Evolutionary conservation across 345 rosid genomes (phyloP), one percentile per base, ranked within the genome.

Genomic region (Theobroma cacao): DNA sequence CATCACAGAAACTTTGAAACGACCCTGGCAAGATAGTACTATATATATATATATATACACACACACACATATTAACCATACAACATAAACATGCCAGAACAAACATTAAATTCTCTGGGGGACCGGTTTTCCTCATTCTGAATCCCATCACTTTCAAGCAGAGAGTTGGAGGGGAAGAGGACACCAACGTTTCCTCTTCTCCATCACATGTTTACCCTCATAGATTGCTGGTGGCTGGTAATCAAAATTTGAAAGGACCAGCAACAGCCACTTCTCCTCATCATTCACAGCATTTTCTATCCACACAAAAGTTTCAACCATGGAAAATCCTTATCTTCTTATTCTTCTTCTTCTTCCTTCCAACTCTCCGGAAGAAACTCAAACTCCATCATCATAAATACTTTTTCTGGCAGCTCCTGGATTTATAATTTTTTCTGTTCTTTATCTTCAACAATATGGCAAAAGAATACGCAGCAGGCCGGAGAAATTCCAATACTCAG

Each of bases 401-500:
- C 31, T 34, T 56, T 8, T 26, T 18, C 31, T 67, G 50, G 28
- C 8, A 4, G 15, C 5, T 2, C 10, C 9, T 68, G 33, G 34
- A 68, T 40, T 68, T 10, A n/a, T 20, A 17, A 34, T 28, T 68
- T 5, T 12, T 26, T 18, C 18, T 59, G 36, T 24, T 28, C 33
- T 26, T 41, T n/a, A 18, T 55, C 20, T 24, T 45, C 53, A 0
- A 1, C 31, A 28, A 50, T n/a, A 88, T 89, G 92, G 92, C 90
- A 53, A 83, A 80, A 45, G 89, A 89, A 71, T 78, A 77, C 69
- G 10, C 67, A 15, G 79, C 88, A 5, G 87, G 80, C n/a, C 83
- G 89, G 74, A 87, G 93, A 75, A 90, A 86, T 72, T 91, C 97
- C 65, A 92, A 74, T 77, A 82, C 92, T 26, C 95, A 87, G 85